Evolutionary conservation across 345 rosid genomes (phyloP), one percentile per base, ranked within the genome.

Genomic region (Eucalyptus lansdowneana): DNA sequence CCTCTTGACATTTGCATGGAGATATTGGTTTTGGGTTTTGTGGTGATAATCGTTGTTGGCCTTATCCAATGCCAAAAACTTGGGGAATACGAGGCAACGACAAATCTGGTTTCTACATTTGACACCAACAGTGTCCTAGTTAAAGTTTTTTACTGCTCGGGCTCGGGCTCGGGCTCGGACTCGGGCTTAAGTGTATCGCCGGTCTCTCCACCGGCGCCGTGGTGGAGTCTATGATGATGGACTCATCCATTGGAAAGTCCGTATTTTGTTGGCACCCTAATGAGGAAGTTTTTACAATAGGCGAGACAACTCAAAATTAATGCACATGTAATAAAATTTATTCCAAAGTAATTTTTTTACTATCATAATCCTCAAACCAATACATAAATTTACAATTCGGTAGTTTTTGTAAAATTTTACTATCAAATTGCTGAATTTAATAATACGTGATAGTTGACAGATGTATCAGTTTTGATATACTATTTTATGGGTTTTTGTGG

Each of bases 381-480:
- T 7, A 53, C 24, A 53, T 17, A 53, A 53, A 7, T 53, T 53
- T 53, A 17, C 0, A 7, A 3, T 19, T 1, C 2, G 0, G 1
- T 53, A 19, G 4, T 53, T 53, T 53, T 53, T 53, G 10, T 51
- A 0, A 51, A 51, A 51, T 51, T 17, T 51, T 51, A 51, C 9
- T 1, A 51, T 17, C 0, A 17, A 17, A 51, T 51, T 51, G 0
- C 0, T 7, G 4, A 51, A 51, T 51, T 16, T 0, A 1, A 51
- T 51, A 51, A 51, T 0, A 51, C 0, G 22, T 16, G 21, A 51
- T 2, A 7, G 4, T 51, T 51, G 4, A 51, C 1, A 9, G 22
- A 51, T 51, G 3, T 51, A 51, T 51, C 2, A 0, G 8, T 51
- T 51, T 51, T 7, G 22, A 51, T 51, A 51, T 51, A 51, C 56